These are phyloP conservation scores for Pinus albicaulis DNA, from an alignment of 75 land plant species.

Conservation along the genomic window DNA sequence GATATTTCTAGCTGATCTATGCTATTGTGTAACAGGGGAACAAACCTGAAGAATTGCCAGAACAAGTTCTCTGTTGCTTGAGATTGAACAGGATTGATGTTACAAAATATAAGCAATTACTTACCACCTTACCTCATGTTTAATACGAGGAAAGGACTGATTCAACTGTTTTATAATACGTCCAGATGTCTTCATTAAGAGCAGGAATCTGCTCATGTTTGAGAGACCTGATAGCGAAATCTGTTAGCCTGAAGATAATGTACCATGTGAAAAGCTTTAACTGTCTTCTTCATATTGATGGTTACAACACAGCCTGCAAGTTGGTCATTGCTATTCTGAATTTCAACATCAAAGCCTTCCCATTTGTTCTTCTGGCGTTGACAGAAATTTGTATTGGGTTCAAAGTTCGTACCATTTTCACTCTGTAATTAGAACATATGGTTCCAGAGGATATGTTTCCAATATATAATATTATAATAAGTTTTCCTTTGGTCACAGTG, in stretches of 20 bases:
- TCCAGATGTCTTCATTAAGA: neutral
- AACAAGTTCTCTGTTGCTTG: constrained; percentile 59
- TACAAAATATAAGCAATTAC: constrained; percentile 27
- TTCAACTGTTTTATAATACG: neutral
- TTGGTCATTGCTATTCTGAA: neutral
- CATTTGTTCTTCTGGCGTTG: neutral
- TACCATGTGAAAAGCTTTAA: neutral
- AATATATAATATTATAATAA: no score
- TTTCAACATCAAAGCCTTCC: neutral
- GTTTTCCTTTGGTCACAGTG: no score
- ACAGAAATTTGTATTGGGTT: neutral
- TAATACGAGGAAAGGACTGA: constrained; percentile 8
- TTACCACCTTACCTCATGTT: neutral
- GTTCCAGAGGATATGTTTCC: no score
- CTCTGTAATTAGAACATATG: neutral
- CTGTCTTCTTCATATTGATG: neutral
- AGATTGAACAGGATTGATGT: constrained; percentile 59
- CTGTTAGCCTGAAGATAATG: neutral
- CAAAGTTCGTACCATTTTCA: neutral
- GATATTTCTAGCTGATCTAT: neutral
- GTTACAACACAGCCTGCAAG: neutral
- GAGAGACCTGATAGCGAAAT: neutral
- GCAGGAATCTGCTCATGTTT: neutral
- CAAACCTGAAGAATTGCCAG: constrained; percentile 72
- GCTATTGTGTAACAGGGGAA: constrained; percentile 45